A percentile compares a stretch with the other conserved stretches of the same genome.
phyloP scores from a whole-genome alignment of 495 filamentous ascomycete genomes.

The Delitschia confertaspora region DNA sequence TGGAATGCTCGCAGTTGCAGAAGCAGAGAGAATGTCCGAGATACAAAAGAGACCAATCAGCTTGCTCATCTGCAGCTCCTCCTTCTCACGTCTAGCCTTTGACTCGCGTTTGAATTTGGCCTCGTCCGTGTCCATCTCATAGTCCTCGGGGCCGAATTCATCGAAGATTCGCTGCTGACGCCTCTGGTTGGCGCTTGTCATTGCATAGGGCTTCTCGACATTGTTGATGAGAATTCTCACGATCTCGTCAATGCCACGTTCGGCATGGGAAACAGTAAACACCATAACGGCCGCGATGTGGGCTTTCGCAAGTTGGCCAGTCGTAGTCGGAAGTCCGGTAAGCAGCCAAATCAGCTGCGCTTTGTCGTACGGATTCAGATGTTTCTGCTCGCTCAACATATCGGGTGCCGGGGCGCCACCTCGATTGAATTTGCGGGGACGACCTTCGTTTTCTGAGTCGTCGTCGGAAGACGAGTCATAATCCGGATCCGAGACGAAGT shows the following conservation, averaged over 20 bases:
- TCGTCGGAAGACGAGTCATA: conserved; percentile 76
- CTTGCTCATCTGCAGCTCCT: conserved; percentile 64
- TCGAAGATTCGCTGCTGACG: too few species aligned
- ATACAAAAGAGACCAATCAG: conserved; percentile 79
- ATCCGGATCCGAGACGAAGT: conserved; percentile 73
- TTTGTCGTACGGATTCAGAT: conserved; percentile 69
- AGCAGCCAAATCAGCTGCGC: conserved; percentile 74
- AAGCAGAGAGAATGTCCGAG: conserved; percentile 80
- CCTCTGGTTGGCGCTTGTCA: conserved; percentile 52
- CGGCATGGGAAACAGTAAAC: conserved; percentile 85
- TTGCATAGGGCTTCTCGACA: conserved; percentile 59
- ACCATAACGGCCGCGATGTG: conserved; percentile 79
- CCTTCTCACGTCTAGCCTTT: conserved; percentile 31
- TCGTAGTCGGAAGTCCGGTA: conserved; percentile 67
- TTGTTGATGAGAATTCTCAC: conserved; percentile 81
- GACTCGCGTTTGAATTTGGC: conserved; percentile 34
- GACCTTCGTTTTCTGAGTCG: conserved; percentile 67
- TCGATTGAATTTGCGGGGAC: conserved; percentile 37
- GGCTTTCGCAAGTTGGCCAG: conserved; percentile 66
- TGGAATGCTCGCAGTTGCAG: conserved; percentile 64
- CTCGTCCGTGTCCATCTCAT: conserved; percentile 38
- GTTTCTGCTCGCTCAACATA: conserved; percentile 28
- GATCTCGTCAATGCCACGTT: conserved; percentile 71
- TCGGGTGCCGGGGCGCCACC: conserved; percentile 39
- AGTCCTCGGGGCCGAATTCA: conserved; percentile 19